Evolutionary conservation across 345 rosid species (phyloP), one percentile per base, ranked within the genome.

Genomic region (Trapa incisa): DNA sequence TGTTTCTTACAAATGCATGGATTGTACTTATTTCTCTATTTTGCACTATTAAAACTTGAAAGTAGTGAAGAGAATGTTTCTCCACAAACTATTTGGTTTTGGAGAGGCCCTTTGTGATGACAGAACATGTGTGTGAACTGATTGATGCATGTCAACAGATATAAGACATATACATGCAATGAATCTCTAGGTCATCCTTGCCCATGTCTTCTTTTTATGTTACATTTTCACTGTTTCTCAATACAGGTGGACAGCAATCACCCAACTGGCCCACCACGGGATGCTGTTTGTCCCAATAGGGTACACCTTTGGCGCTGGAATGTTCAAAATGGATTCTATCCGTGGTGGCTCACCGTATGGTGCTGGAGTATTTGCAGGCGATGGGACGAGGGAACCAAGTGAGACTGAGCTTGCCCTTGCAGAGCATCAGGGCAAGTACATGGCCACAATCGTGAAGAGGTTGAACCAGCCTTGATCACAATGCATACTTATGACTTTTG

Each of bases 191-290:
- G 9, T 22, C 60, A 54, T 54, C 2, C 43, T 41, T 41, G 43
- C 43, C 7, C 43, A 41, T 41, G 43, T 41, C 43, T 41, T 64
- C 17, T 62, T 38, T 33, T 13, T 38, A 5, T 37, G 42, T 7
- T 5, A 10, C 47, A 4, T 64, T 3, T 13, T 38, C 36, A 62
- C 61, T 37, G 11, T 22, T 57, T 29, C n/a, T 37, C 45, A 33
- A n/a, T 75, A 76, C 86, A 87, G 93, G 11, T 87, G 86, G 89
- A 84, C 89, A 9, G 89, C 89, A 35, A 80, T 84, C 66, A 82
- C 89, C 65, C 89, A 82, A 64, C 57, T 85, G 70, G 83, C 77
- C 13, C 89, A 85, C 80, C 89, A 82, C 53, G 86, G 86, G 60
- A 85, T 85, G 89, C 37, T 85, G 36, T 85, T 72, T 68, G 89